Base-by-base conservation (phyloP, 768 basidiomycete species). In the Russula compacta region DNA sequence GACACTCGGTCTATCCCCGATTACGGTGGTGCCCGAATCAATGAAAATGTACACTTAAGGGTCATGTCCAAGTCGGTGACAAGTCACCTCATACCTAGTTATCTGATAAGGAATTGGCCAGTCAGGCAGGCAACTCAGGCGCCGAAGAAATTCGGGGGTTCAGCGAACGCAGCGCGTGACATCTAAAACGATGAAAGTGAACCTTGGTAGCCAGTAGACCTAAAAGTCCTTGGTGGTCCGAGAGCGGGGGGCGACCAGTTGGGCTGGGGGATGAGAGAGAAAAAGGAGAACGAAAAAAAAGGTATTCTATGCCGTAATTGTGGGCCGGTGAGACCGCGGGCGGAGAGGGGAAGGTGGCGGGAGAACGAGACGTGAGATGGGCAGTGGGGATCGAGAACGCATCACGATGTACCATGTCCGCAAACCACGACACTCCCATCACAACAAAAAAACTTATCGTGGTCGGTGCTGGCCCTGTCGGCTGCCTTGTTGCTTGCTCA, bases 381-480 rank as follows among this genome's bases (percentile, higher is more conserved):
- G 49, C 21, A 12, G 21, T 14, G n/a, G 11, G 49, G 49, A 50
- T 50, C 49, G 49, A 50, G 49, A 19, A 11, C 1, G 46, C 24
- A 12, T 50, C 49, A 35, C 33, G 7, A 35, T 50, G 40, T 14
- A 38, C 44, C 53, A 40, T 49, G 6, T 9, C 6, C 0, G 4
- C 59, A 29, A 33, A 49, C 4, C 7, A 15, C 14, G 10, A 39
- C 40, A 38, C 55, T 36, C 46, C 35, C 35, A 24, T 24, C 39
- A 63, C 58, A 56, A 35, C 51, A 11, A 54, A 32, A 43, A 82
- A 80, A 66, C 85, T 78, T n/a, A 76, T 86, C 49, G 76, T 90
- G 42, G 81, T 89, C 24, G 95, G 95, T 43, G 95, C 87, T 56
- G 95, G 95, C 0, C 95, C 95, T 8, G 95, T 99, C 15, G 95